Evolutionary conservation across 345 rosid genomes (phyloP).

Genomic region (Populus davidiana): DNA sequence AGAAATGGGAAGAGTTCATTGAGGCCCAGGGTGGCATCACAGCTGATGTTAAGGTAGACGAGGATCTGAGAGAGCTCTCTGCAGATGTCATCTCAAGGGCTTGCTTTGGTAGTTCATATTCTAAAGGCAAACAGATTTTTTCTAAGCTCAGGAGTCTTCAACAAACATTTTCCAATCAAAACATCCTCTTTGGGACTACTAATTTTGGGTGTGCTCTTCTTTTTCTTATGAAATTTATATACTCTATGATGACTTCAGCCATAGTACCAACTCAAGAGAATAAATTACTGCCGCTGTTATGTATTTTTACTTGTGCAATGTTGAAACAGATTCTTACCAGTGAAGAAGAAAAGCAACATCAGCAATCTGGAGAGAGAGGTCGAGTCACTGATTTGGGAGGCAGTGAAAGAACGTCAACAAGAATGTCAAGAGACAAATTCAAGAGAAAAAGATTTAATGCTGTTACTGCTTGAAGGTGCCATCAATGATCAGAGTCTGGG

Average conservation of each 20-base stretch:
- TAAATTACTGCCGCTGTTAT: no score
- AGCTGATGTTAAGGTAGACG: constrained; percentile 20
- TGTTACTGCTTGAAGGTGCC: constrained; percentile 62
- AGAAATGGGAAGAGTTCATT: constrained; percentile 16
- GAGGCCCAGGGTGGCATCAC: not conserved
- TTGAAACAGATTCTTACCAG: constrained; percentile 36
- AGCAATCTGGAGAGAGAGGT: constrained; percentile 53
- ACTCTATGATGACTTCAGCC: no score
- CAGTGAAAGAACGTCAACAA: constrained; percentile 50
- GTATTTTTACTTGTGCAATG: not conserved
- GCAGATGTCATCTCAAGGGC: constrained; percentile 25
- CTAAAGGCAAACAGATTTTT: constrained; percentile 18
- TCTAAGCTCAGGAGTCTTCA: constrained; percentile 23
- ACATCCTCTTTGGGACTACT: constrained; percentile 9
- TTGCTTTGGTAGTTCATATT: constrained; percentile 19
- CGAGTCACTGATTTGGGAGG: constrained; percentile 64
- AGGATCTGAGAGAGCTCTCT: constrained; percentile 17
- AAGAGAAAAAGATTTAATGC: constrained; percentile 60
- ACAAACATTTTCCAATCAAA: not conserved
- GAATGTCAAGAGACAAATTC: constrained; percentile 34
- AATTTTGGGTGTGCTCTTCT: constrained; percentile 4
- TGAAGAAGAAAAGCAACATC: constrained; percentile 37
- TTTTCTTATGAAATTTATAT: not conserved
- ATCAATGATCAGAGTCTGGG: constrained; percentile 29
- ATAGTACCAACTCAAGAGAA: no score